Evolutionary conservation across 2,329 filamentous ascomycete species (phyloP).

Genomic region (Cercospora citrullina): DNA sequence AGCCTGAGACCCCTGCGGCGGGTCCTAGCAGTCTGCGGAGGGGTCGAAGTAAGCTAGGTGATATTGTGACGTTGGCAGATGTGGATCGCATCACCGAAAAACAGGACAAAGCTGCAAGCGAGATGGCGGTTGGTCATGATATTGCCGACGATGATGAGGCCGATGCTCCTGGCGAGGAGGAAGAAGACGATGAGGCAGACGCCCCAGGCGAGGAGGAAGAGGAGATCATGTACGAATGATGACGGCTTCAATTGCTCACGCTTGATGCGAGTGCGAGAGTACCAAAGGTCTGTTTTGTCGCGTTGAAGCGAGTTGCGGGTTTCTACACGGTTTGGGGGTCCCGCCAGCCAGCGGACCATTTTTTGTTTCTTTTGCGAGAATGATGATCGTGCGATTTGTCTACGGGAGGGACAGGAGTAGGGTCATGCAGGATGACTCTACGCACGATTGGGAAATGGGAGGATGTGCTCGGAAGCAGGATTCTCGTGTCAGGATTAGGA

Average conservation of each 20-base stretch:
- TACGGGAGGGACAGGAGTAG: background rate
- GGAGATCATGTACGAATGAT: conserved; percentile 35
- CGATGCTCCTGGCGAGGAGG: conserved; percentile 28
- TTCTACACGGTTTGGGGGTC: background rate
- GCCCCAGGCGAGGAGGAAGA: conserved; percentile 31
- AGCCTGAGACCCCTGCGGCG: conserved; percentile 16
- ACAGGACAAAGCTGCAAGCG: conserved; percentile 27
- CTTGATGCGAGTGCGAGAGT: background rate
- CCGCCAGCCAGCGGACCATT: background rate
- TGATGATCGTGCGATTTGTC: background rate
- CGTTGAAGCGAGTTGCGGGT: conserved; percentile 4
- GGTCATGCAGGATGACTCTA: background rate
- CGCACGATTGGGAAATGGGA: background rate
- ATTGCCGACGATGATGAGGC: conserved; percentile 29
- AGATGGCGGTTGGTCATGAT: conserved; percentile 27
- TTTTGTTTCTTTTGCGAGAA: background rate
- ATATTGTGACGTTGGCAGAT: conserved; percentile 34
- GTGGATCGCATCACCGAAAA: conserved; percentile 28
- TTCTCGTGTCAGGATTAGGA: background rate
- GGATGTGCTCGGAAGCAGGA: background rate
- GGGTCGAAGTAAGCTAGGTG: conserved; percentile 48
- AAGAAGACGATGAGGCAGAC: conserved; percentile 33
- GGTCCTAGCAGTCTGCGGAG: conserved; percentile 33
- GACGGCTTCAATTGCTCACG: background rate
- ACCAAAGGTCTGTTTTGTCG: background rate